A percentile compares a stretch with the other conserved stretches of the same genome.
phyloP scores from a whole-genome alignment of 441 rosid genomes.

The Populus hybrid region DNA sequence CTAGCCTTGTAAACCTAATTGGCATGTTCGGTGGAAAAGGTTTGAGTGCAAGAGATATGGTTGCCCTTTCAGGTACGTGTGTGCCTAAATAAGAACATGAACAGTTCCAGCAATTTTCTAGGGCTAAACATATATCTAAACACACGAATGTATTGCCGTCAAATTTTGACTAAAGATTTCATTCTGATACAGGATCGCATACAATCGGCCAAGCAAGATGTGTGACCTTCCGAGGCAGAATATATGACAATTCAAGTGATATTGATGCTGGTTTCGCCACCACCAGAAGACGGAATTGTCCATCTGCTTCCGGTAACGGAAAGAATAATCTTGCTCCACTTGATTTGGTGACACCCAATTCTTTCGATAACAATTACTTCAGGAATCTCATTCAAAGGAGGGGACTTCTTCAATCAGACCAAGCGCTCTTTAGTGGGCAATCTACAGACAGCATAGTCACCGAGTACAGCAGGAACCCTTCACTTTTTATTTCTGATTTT shows the following conservation, averaged over 20 bases:
- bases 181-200: constrained; percentile 39
- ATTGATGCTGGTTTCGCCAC: constrained; percentile 46
- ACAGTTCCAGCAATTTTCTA: background rate
- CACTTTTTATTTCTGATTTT: constrained; percentile 43
- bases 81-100: background rate
- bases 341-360: constrained; percentile 55
- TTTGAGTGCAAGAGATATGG: constrained; percentile 47
- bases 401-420: constrained; percentile 55
- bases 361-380: constrained; percentile 58
- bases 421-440: constrained; percentile 45
- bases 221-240: constrained; percentile 39
- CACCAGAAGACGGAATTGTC: constrained; percentile 40
- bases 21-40: constrained; percentile 36
- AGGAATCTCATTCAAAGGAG: constrained; percentile 46
- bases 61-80: constrained; percentile 35
- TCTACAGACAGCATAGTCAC: constrained; percentile 44
- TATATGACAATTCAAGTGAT: constrained; percentile 38
- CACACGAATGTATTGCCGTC: background rate
- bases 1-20: background rate
- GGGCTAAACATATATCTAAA: background rate
- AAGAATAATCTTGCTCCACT: constrained; percentile 36
- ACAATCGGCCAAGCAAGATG: constrained; percentile 60
- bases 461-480: constrained; percentile 41
- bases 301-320: constrained; percentile 22
- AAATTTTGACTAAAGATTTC: no score